Evolutionary conservation across 768 basidiomycete genomes (phyloP), one percentile per base, ranked within the genome.

Genomic region (Suillus subluteus): DNA sequence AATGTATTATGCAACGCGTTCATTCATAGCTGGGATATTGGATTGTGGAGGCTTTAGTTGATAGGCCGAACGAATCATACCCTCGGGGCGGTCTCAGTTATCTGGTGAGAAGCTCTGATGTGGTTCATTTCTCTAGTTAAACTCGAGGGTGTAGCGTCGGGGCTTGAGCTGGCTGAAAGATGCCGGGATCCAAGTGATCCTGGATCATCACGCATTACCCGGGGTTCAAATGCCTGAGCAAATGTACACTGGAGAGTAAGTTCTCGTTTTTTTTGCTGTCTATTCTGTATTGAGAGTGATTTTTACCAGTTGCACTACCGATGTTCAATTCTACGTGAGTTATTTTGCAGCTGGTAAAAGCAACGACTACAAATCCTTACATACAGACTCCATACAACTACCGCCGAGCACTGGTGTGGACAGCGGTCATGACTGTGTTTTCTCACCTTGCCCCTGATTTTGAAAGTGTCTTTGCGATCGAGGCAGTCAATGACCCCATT

Each of bases 401-500:
- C 68, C 85, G 87, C 67, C 88, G 92, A 4, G 92, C 92, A 9
- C 79, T 94, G 56, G 78, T 89, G 23, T 94, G 92, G 92, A 87
- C 91, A 0, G 88, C 87, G 13, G 89, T 94, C 23, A 92, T 94
- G 88, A 89, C 37, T 9, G 37, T 37, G 37, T 37, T 37, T 37
- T 37, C 37, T 37, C 37, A 37, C 37, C 37, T 37, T 38, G 88
- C 92, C 72, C 83, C 91, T 5, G 79, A 80, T 48, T 94, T 94
- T 71, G 78, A 71, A 21, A 86, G 81, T 38, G 91, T 90, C 23
- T 88, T 89, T 50, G 81, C 89, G 2, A 89, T 94, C 37, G 85
- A 94, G 70, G 92, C 92, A 1, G 81, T 90, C 32, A 94, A 94
- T 68, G 91, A 94, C 66, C 90, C 90, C 0, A 86, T 91, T 70